A percentile compares a stretch with the other conserved stretches of the same genome.
Conservation (phyloP, 139 green algal genomes). For the Coelastrella sp. region DNA sequence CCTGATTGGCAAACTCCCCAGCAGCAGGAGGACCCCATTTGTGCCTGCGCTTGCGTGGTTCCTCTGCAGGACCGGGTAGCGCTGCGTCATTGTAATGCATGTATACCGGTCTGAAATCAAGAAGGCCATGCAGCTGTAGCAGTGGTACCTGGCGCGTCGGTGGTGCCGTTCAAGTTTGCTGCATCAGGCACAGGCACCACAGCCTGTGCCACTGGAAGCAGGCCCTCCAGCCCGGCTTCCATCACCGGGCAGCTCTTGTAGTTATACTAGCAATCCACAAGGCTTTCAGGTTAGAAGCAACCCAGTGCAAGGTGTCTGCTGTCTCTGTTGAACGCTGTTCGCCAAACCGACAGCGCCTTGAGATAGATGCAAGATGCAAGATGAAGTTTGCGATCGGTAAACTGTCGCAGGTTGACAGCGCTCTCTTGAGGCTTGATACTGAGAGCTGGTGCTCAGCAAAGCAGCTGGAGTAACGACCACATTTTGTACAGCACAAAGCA, state of each 20-base stretch:
- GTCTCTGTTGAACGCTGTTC: too few species aligned
- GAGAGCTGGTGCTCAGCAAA: neutral
- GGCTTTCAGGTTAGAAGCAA: neutral
- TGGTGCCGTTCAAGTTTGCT: neutral
- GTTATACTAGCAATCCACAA: too few species aligned
- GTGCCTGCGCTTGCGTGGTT: slow-evolving; percentile 39
- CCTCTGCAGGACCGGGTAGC: neutral
- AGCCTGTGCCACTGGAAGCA: neutral
- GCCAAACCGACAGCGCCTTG: too few species aligned
- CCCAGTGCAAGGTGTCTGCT: neutral
- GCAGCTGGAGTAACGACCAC: too few species aligned
- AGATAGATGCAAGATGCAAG: too few species aligned
- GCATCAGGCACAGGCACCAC: neutral
- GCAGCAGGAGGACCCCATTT: slow-evolving; percentile 54
- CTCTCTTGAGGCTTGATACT: neutral
- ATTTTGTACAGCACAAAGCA: too few species aligned
- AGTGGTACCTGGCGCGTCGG: neutral
- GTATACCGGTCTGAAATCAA: neutral
- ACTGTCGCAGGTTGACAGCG: too few species aligned
- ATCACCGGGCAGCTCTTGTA: neutral
- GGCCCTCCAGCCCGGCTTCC: neutral
- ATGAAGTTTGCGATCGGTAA: too few species aligned
- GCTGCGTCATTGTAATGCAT: neutral
- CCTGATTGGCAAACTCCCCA: slow-evolving; percentile 19
- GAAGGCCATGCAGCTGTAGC: neutral